Evolutionary conservation across 768 basidiomycete genomes (phyloP).

Genomic region (Russula virescens): DNA sequence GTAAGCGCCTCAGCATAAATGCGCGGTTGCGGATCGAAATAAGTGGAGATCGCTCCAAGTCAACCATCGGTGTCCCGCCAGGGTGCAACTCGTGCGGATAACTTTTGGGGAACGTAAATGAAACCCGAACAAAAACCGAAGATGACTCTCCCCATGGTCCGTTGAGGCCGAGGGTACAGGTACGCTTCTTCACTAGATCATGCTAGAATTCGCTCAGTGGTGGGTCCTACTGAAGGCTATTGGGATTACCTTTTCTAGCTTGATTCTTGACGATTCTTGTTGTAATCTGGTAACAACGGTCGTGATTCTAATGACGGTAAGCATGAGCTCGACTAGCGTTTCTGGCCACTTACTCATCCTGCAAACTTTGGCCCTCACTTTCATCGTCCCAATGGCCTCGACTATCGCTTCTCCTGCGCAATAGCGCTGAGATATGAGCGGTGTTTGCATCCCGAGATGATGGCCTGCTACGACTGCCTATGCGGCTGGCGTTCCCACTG

Average conservation of each 20-base stretch:
- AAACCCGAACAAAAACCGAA: constrained; percentile 79
- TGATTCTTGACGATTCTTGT: constrained; percentile 53
- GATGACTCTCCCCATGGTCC: constrained; percentile 89
- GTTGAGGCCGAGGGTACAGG: constrained; percentile 79
- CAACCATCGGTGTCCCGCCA: constrained; percentile 63
- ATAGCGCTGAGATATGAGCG: constrained; percentile 8
- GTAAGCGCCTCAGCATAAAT: constrained; percentile 71
- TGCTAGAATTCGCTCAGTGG: constrained; percentile 37
- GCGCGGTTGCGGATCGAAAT: constrained; percentile 74
- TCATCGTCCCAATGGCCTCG: constrained; percentile 33
- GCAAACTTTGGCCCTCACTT: constrained; percentile 46
- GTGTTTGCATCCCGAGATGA: constrained; percentile 20
- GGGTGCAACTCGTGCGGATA: constrained; percentile 67
- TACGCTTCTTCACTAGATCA: constrained; percentile 65
- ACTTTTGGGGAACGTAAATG: constrained; percentile 80
- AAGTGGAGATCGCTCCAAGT: constrained; percentile 76
- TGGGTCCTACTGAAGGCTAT: neutral
- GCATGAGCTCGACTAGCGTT: neutral
- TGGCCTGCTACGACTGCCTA: constrained; percentile 38
- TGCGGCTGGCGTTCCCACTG: constrained; percentile 42
- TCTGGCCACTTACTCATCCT: constrained; percentile 60
- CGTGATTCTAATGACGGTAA: constrained; percentile 53
- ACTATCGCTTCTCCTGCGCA: constrained; percentile 43
- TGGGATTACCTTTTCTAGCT: constrained; percentile 69
- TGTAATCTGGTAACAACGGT: constrained; percentile 62